Evolutionary conservation across 257 asterid species (phyloP), one percentile per base, ranked within the genome.

Genomic region (Solanum chmielewskii): DNA sequence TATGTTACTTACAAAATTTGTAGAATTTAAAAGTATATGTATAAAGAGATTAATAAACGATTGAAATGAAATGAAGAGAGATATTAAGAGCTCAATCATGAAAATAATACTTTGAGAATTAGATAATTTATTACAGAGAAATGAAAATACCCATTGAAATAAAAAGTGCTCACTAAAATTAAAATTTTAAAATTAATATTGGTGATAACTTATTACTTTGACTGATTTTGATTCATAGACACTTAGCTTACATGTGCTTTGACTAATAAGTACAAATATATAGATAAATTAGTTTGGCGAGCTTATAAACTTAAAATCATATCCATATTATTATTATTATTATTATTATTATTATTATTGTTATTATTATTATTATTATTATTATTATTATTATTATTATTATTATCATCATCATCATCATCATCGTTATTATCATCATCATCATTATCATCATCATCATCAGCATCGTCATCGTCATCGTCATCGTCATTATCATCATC

Each of bases 311-410:
- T 14, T 47, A 13, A 47, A 47, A 47, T 47, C 56, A 47, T 47
- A 47, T 4, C 2, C 56, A 47, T 45, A 45, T 12, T 45, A 45
- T 45, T 45, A 45, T 45, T 12, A 45, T 44, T 4, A 11, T 44
- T 0, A 12, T 11, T 1, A 44, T 11, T 1, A 11, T 44, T 4
- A 44, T 44, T 1, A 11, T 44, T 3, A 44, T 44, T 11, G 11
- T 44, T 9, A 44, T 44, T 3, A 33, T 33, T 0, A 33, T 33
- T 0, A 33, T 33, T 4, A 3, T 33, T 4, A 33, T 33, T 4
- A 3, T 3, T 4, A 3, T 31, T 4, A 0, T 3, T 4, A 3
- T 31, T 0, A 3, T 31, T 1, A 0, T 31, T 4, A 3, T 31
- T 4, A 0, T 31, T 4, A 0, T 31, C 35, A 0, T 31, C 35